Evolutionary conservation across 106 monocot species (phyloP).

Genomic region (Dendrobium huoshanense): DNA sequence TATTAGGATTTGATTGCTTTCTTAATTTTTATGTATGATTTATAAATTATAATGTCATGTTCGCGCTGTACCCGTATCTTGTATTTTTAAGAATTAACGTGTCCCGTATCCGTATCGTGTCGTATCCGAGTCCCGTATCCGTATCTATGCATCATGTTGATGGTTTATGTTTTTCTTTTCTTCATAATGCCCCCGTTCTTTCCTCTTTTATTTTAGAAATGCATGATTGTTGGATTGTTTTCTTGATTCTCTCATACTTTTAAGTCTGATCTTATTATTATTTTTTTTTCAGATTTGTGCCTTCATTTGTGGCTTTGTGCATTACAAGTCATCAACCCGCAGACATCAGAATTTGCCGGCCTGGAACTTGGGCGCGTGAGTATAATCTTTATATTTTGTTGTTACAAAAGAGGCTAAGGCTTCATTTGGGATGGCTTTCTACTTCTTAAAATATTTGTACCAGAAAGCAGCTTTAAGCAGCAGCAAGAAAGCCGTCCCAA

Average conservation of each 20-base stretch:
- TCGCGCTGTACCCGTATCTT: too few species aligned
- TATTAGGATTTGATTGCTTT: too few species aligned
- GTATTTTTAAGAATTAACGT: too few species aligned
- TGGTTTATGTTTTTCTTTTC: neutral
- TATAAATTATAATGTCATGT: too few species aligned
- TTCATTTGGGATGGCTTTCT: too few species aligned
- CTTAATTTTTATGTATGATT: too few species aligned
- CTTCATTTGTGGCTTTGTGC: slow-evolving; percentile 84
- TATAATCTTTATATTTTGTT: neutral
- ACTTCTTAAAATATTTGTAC: too few species aligned
- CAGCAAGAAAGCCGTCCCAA: too few species aligned
- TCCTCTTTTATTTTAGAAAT: neutral
- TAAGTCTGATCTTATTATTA: neutral
- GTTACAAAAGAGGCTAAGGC: neutral
- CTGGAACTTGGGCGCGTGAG: slow-evolving; percentile 79
- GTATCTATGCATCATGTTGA: too few species aligned
- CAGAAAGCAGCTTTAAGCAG: too few species aligned
- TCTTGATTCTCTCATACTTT: neutral
- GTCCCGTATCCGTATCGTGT: too few species aligned
- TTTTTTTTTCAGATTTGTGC: slow-evolving; percentile 54
- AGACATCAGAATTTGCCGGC: slow-evolving; percentile 65
- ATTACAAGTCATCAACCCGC: slow-evolving; percentile 61
- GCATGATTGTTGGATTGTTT: neutral
- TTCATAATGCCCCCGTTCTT: neutral
- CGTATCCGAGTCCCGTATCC: too few species aligned